These are phyloP conservation scores for Polytrichum commune DNA, from an alignment of 225 moss, liverwort and hornwort genomes.

Conservation along the genomic window DNA sequence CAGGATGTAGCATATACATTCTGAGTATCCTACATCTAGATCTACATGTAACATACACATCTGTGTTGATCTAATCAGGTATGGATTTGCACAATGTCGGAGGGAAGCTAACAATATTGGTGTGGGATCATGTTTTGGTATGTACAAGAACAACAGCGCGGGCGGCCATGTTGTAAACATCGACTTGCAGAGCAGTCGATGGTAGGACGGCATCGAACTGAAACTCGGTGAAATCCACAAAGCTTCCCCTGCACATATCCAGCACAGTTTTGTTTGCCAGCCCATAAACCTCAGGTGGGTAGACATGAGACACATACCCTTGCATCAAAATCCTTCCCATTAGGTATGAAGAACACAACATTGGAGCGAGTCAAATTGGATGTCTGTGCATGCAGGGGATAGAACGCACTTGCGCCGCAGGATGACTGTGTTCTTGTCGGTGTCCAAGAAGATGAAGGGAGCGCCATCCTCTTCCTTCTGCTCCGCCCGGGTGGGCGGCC, in stretches of 20 bases:
- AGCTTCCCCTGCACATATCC: conserved; percentile 55
- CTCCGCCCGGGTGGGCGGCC: conserved; percentile 64
- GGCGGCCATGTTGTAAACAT: conserved; percentile 76
- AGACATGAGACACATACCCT: neutral
- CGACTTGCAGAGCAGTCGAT: conserved; percentile 59
- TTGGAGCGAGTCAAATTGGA: neutral
- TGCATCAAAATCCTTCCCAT: neutral
- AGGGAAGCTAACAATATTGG: too few relatives aligned
- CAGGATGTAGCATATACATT: too few relatives aligned
- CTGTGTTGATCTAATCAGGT: too few relatives aligned
- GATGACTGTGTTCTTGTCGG: conserved; percentile 72
- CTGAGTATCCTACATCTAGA: too few relatives aligned
- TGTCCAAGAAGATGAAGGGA: conserved; percentile 80
- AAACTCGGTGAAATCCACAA: conserved; percentile 84
- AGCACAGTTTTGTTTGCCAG: neutral
- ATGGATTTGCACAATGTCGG: too few relatives aligned
- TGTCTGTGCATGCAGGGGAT: neutral
- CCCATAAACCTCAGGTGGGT: too few relatives aligned
- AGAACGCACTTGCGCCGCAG: conserved; percentile 68
- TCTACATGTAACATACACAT: too few relatives aligned
- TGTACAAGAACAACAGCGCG: conserved; percentile 58
- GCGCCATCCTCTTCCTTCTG: conserved; percentile 66
- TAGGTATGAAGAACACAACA: neutral
- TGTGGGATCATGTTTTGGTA: too few relatives aligned
- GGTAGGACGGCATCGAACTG: conserved; percentile 85